phyloP scores from a whole-genome alignment of 2,329 filamentous ascomycete genomes.

The Diaporthe nobilis region DNA sequence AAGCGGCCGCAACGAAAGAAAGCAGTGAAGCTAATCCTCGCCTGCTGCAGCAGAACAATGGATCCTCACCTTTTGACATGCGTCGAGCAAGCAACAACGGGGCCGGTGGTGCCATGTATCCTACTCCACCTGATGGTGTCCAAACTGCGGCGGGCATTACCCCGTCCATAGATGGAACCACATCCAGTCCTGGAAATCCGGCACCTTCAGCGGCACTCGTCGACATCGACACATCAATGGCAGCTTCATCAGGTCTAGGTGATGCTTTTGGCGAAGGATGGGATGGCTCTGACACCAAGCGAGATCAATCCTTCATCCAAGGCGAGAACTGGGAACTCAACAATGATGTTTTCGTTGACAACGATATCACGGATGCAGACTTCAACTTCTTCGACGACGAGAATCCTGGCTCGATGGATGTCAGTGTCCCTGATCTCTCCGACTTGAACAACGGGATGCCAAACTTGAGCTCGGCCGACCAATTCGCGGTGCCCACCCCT shows the following conservation, averaged over 20 bases:
- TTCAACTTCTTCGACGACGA: slow-evolving; percentile 88
- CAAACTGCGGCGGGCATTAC: slow-evolving; percentile 67
- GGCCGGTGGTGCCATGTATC: slow-evolving; percentile 73
- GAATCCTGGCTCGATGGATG: slow-evolving; percentile 59
- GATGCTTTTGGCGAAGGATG: slow-evolving; percentile 56
- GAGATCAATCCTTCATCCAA: slow-evolving; percentile 62
- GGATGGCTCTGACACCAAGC: slow-evolving; percentile 60
- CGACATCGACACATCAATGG: slow-evolving; percentile 56
- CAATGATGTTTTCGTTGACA: slow-evolving; percentile 79
- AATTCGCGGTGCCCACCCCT: slow-evolving; percentile 43
- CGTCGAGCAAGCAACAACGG: slow-evolving; percentile 63
- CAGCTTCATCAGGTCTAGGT: slow-evolving; percentile 45
- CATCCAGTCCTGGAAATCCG: slow-evolving; percentile 69
- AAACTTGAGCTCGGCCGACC: slow-evolving; percentile 37
- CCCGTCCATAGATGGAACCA: slow-evolving; percentile 68
- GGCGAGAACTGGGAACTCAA: slow-evolving; percentile 76
- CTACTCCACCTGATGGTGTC: slow-evolving; percentile 78
- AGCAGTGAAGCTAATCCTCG: slow-evolving; percentile 58
- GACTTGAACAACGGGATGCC: slow-evolving; percentile 45
- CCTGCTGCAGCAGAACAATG: slow-evolving; percentile 58
- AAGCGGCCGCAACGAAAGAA: slow-evolving; percentile 58
- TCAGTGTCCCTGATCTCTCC: slow-evolving; percentile 53
- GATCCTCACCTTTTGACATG: slow-evolving; percentile 65
- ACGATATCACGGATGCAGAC: slow-evolving; percentile 84
- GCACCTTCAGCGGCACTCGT: slow-evolving; percentile 48